These are phyloP conservation scores for Tetracladium marchalianum DNA, from an alignment of 495 filamentous ascomycete species.

Conservation along the genomic window DNA sequence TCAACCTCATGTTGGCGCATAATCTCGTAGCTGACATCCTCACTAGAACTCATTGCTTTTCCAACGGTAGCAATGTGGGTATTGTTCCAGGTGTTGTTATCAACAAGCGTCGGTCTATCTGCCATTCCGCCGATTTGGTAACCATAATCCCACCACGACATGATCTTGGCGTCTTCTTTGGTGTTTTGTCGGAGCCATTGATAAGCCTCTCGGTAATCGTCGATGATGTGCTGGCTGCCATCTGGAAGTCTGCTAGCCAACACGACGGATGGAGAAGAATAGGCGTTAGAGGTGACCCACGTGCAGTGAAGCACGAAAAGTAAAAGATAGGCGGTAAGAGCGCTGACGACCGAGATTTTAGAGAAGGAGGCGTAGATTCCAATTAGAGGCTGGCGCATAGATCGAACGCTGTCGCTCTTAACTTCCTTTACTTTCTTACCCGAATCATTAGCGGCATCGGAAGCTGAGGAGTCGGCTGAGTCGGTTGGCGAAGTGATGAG, in stretches of 20 bases:
- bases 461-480: constrained; percentile 35
- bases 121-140: constrained; percentile 99
- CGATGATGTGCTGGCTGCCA: constrained; percentile 96
- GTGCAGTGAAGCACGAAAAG: constrained; percentile 97
- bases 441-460: constrained; percentile 28
- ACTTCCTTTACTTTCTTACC: constrained; percentile 26
- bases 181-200: constrained; percentile 99
- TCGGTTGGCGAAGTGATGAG: constrained; percentile 43
- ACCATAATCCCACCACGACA: constrained; percentile 99
- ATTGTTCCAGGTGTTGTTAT: constrained; percentile 99
- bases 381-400: constrained; percentile 61
- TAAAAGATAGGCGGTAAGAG: constrained; percentile 70
- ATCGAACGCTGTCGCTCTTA: constrained; percentile 49
- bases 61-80: constrained; percentile 99
- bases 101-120: constrained; percentile 91
- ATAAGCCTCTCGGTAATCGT: constrained; percentile 98
- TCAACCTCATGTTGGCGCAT: constrained; percentile 97
- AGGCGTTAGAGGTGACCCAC: constrained; percentile 98
- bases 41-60: constrained; percentile 95
- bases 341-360: constrained; percentile 61
- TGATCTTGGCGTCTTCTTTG: constrained; percentile 87
- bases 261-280: constrained; percentile 96
- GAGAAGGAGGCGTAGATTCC: constrained; percentile 78
- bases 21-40: constrained; percentile 98
- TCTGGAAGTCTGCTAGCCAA: constrained; percentile 87